A percentile compares a stretch with the other conserved stretches of the same genome.
phyloP scores from a whole-genome alignment of 2,329 filamentous ascomycete genomes.

The Xenoacremonium recifei region DNA sequence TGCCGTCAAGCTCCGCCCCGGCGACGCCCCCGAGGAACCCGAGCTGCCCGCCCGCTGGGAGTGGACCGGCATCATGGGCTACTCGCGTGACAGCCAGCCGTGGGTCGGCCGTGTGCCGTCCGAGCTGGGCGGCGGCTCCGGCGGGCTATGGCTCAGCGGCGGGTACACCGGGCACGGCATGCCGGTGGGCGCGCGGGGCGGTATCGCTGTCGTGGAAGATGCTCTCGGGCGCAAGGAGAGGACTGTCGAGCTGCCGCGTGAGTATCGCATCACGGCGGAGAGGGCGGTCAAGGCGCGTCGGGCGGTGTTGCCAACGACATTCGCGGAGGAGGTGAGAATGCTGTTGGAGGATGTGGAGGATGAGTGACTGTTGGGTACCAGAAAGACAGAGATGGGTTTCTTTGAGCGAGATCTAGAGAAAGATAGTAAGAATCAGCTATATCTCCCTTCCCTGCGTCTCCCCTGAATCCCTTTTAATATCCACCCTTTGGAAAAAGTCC shows the following conservation, averaged over 20 bases:
- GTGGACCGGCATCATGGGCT: constrained; percentile 84
- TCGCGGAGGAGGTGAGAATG: constrained; percentile 25
- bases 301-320: constrained; percentile 20
- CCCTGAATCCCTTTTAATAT: too few relatives aligned
- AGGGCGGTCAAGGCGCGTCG: constrained; percentile 22
- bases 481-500: too few relatives aligned
- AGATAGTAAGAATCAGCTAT: too few relatives aligned
- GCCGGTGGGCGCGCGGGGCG: constrained; percentile 69
- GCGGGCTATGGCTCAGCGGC: constrained; percentile 61
- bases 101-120: constrained; percentile 70
- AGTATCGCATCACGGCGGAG: constrained; percentile 38
- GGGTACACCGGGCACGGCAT: constrained; percentile 77
- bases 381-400: not conserved
- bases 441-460: too few relatives aligned
- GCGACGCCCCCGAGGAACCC: constrained; percentile 35
- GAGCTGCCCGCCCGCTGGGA: constrained; percentile 55
- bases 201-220: constrained; percentile 60
- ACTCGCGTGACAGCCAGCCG: constrained; percentile 63
- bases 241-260: constrained; percentile 42
- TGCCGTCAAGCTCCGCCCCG: constrained; percentile 40
- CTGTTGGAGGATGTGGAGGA: constrained; percentile 12
- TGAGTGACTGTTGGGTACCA: not conserved
- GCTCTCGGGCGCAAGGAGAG: constrained; percentile 44
- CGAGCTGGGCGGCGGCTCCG: constrained; percentile 38
- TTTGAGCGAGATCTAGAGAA: too few relatives aligned